A percentile compares a stretch with the other conserved stretches of the same genome.
Evolutionary conservation across 148 eudicot species (phyloP).

Genomic region (Limonium bicolor): DNA sequence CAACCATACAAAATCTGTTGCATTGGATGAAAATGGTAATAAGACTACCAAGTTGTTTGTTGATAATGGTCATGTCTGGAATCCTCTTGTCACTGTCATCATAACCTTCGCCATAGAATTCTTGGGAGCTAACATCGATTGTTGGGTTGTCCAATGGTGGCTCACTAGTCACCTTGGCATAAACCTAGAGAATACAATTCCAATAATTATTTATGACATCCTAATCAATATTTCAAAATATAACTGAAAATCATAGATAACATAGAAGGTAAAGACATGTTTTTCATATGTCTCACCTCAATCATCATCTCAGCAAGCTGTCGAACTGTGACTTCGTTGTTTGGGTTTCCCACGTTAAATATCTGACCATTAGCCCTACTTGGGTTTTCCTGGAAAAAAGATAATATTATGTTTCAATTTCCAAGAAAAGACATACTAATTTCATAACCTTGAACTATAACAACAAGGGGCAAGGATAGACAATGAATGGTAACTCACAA

Average conservation of each 20-base stretch:
- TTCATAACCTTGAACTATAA: background rate
- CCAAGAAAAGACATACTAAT: background rate
- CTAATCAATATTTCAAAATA: background rate
- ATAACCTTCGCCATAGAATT: slow-evolving; percentile 88
- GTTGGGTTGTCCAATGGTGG: slow-evolving; percentile 62
- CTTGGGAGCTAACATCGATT: slow-evolving; percentile 82
- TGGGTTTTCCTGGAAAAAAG: slow-evolving; percentile 68
- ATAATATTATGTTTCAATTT: background rate
- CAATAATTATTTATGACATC: no score
- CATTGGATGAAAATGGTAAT: background rate
- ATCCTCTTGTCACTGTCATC: slow-evolving; percentile 98
- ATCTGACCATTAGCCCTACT: slow-evolving; percentile 90
- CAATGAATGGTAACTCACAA: slow-evolving; percentile 57
- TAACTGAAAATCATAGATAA: background rate
- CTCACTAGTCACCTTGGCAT: slow-evolving; percentile 82
- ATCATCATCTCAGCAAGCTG: slow-evolving; percentile 99
- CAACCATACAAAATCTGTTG: background rate
- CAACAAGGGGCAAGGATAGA: no score
- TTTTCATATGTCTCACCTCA: slow-evolving; percentile 33
- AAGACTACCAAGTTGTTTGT: slow-evolving; percentile 70
- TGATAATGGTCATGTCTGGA: slow-evolving; percentile 98
- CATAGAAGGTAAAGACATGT: background rate
- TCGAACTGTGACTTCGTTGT: slow-evolving; percentile 96
- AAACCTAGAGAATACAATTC: slow-evolving; percentile 35
- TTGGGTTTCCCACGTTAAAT: slow-evolving; percentile 94